Conservation (phyloP, 495 filamentous ascomycete species). For the Daldinia bambusicola region DNA sequence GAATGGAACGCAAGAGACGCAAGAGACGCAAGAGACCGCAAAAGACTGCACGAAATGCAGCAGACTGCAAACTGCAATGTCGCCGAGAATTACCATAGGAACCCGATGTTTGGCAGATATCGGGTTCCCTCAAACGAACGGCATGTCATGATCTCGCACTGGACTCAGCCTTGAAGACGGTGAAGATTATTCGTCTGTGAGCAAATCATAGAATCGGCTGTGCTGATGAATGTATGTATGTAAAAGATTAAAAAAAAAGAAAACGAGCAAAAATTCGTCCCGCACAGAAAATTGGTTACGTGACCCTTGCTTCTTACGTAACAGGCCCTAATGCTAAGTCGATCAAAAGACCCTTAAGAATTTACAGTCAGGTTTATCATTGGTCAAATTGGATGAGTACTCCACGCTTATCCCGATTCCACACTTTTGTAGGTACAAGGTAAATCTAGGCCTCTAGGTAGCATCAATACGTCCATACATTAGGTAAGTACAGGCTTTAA, state of each 20-base stretch:
- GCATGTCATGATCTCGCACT: slow-evolving; percentile 48
- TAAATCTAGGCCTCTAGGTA: no score
- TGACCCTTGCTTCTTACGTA: slow-evolving; percentile 10
- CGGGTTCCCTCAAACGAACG: slow-evolving; percentile 51
- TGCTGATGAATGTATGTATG: slow-evolving; percentile 48
- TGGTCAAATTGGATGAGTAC: neutral
- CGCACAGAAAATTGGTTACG: slow-evolving; percentile 15
- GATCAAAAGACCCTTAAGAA: slow-evolving; percentile 1
- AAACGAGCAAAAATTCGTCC: slow-evolving; percentile 18
- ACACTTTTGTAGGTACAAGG: neutral
- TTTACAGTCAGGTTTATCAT: neutral
- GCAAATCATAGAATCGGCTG: slow-evolving; percentile 47
- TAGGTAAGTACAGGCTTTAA: no score
- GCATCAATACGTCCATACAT: no score
- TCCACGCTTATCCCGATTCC: neutral
- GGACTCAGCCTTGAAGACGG: slow-evolving; percentile 46
- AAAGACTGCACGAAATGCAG: slow-evolving; percentile 3
- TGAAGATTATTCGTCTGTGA: slow-evolving; percentile 39
- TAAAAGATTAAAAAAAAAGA: slow-evolving; percentile 17
- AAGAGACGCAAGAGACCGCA: slow-evolving; percentile 5
- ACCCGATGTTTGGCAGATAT: slow-evolving; percentile 40
- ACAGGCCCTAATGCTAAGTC: slow-evolving; percentile 3
- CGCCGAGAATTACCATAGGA: slow-evolving; percentile 51
- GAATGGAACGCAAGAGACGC: slow-evolving; percentile 12
- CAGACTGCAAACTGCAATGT: slow-evolving; percentile 39